Evolutionary conservation across 2,329 filamentous ascomycete genomes (phyloP).

Genomic region (Torrubiellomyces zombiae): DNA sequence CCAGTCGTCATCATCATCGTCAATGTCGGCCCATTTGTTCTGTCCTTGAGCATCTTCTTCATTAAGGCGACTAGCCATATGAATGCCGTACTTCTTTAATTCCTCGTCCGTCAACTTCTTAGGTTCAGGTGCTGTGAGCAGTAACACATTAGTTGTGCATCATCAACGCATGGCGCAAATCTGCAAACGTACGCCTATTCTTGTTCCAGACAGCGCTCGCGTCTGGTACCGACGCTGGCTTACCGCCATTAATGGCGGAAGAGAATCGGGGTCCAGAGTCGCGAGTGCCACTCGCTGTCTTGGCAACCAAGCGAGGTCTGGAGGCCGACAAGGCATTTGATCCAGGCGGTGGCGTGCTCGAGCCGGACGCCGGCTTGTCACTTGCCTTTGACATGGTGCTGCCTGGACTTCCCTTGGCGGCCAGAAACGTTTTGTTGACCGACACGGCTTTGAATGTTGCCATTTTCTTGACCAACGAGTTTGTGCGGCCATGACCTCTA

Average conservation of each 20-base stretch:
- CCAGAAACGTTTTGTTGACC: conserved; percentile 69
- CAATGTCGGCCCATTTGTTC: conserved; percentile 78
- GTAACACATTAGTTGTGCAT: conserved; percentile 21
- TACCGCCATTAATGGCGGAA: conserved; percentile 36
- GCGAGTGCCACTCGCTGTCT: conserved; percentile 45
- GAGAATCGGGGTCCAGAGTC: conserved; percentile 30
- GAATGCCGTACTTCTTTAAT: conserved; percentile 72
- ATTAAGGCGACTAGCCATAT: conserved; percentile 63
- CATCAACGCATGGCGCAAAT: conserved; percentile 1
- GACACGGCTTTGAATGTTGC: conserved; percentile 72
- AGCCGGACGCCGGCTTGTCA: conserved; percentile 31
- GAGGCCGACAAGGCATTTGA: conserved; percentile 32
- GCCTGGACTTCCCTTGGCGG: conserved; percentile 43
- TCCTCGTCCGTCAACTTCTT: conserved; percentile 81
- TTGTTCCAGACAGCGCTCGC: conserved; percentile 74
- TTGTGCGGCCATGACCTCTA: conserved; percentile 40
- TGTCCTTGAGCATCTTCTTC: conserved; percentile 59
- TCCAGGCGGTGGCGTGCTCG: conserved; percentile 28
- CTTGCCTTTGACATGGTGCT: conserved; percentile 29
- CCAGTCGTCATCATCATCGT: conserved; percentile 80
- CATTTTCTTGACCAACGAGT: conserved; percentile 53
- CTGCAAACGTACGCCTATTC: conserved; percentile 54
- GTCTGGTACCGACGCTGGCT: conserved; percentile 47
- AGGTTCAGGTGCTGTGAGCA: conserved; percentile 48
- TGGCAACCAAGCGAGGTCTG: conserved; percentile 59